phyloP scores from a whole-genome alignment of 768 basidiomycete species.

The Dioszegia hungarica region DNA sequence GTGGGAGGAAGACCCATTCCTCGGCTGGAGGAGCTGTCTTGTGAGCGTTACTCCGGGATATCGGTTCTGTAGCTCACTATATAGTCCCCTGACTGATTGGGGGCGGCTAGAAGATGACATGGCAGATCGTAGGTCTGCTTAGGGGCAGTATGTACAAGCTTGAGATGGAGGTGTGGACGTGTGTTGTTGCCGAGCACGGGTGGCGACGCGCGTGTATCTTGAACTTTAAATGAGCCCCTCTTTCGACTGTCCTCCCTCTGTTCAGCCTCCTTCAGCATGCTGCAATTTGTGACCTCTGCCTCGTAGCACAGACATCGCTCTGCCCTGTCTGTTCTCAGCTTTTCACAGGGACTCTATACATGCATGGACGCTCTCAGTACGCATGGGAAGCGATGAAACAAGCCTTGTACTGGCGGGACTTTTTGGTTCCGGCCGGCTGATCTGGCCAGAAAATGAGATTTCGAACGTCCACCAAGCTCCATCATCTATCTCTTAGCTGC shows the following conservation, averaged over 20 bases:
- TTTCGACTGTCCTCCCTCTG: no score
- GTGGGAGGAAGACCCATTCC: slow-evolving; percentile 49
- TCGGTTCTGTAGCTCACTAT: slow-evolving; percentile 21
- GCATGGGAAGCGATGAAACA: no score
- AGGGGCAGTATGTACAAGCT: background rate
- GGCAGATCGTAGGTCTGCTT: no score
- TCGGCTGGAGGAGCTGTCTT: slow-evolving; percentile 40
- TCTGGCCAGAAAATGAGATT: background rate
- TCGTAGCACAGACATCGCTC: no score
- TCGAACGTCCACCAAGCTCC: background rate
- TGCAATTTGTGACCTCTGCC: no score
- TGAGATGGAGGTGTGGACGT: background rate
- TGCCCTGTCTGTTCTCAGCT: no score
- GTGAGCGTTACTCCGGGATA: background rate
- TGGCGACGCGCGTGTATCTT: no score
- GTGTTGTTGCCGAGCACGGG: background rate
- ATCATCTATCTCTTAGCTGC: background rate
- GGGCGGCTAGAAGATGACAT: slow-evolving; percentile 30
- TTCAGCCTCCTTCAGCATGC: no score
- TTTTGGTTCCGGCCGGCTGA: background rate
- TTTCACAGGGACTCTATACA: no score
- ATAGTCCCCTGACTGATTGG: slow-evolving; percentile 35
- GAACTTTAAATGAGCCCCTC: no score
- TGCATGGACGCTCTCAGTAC: no score
- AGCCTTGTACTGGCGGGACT: background rate